Percentiles rank a stretch among this genome's conserved stretches.
Evolutionary conservation across 306 rosid species (phyloP).

Genomic region (Crotalaria pallida): DNA sequence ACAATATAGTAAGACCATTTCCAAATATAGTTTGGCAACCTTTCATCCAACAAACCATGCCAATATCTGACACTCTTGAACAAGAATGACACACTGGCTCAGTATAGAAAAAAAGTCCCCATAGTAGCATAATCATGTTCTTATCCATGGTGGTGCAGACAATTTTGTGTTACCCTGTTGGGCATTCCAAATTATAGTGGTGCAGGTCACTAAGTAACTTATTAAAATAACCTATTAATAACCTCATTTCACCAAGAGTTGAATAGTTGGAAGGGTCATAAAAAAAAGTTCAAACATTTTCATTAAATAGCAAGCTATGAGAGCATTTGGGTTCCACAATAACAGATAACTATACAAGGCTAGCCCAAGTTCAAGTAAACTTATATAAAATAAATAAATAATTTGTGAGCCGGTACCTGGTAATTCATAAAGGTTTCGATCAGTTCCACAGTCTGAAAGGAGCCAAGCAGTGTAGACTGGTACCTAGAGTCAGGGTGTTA

Average conservation of each 20-base stretch:
- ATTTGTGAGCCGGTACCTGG: constrained; percentile 49
- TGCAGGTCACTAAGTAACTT: neutral
- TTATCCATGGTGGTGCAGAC: neutral
- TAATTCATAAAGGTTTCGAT: constrained; percentile 97
- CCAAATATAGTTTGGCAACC: neutral
- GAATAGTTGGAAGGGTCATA: neutral
- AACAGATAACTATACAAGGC: neutral
- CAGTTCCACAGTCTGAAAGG: constrained; percentile 87
- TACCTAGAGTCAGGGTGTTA: constrained; percentile 54
- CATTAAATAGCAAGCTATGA: neutral
- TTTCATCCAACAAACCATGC: neutral
- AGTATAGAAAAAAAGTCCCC: neutral
- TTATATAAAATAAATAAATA: neutral
- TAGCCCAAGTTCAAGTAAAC: neutral
- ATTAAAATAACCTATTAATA: neutral
- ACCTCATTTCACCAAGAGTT: neutral
- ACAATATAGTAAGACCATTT: neutral
- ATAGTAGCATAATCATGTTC: neutral
- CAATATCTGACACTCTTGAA: neutral
- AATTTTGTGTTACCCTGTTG: neutral
- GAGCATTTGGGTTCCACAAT: neutral
- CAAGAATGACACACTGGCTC: neutral
- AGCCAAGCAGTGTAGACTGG: constrained; percentile 88
- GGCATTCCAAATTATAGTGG: neutral
- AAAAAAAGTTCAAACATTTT: neutral